Percentiles rank a stretch among this genome's conserved stretches.
Conservation (phyloP, 441 rosid species). For the Arabidopsis hybrid region DNA sequence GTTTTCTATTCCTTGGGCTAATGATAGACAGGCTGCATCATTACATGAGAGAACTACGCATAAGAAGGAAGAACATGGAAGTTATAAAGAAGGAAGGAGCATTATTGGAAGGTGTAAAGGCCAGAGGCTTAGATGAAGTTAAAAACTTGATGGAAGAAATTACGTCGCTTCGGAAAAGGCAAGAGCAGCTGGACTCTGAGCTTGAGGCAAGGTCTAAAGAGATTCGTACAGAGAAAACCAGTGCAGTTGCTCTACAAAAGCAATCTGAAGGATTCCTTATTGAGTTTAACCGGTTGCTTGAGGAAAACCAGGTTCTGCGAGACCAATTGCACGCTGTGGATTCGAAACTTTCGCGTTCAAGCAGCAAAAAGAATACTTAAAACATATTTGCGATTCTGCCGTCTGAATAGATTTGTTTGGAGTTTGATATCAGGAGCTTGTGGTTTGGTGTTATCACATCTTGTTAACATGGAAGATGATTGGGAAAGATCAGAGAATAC, state of each 20-base stretch:
- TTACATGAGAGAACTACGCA: constrained; percentile 68
- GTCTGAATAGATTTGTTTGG: constrained; percentile 27
- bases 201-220: constrained; percentile 64
- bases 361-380: constrained; percentile 78
- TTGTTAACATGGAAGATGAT: constrained; percentile 42
- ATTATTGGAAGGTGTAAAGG: constrained; percentile 67
- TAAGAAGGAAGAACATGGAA: constrained; percentile 74
- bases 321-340: constrained; percentile 76
- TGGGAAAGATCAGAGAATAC: constrained; percentile 22
- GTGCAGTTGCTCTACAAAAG: constrained; percentile 76
- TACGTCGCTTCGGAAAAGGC: constrained; percentile 48
- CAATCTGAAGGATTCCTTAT: constrained; percentile 96
- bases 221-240: constrained; percentile 66
- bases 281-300: constrained; percentile 87
- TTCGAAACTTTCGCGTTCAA: constrained; percentile 60
- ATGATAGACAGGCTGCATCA: constrained; percentile 80
- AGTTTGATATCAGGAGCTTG: constrained; percentile 32
- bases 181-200: constrained; percentile 58
- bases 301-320: constrained; percentile 79
- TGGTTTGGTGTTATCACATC: constrained; percentile 29
- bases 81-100: constrained; percentile 72
- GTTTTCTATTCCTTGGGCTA: constrained; percentile 60
- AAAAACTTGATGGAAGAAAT: constrained; percentile 69
- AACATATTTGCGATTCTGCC: constrained; percentile 14
- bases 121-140: constrained; percentile 53